phyloP scores from a whole-genome alignment of 2,329 filamentous ascomycete species.

The Zalaria sp. region DNA sequence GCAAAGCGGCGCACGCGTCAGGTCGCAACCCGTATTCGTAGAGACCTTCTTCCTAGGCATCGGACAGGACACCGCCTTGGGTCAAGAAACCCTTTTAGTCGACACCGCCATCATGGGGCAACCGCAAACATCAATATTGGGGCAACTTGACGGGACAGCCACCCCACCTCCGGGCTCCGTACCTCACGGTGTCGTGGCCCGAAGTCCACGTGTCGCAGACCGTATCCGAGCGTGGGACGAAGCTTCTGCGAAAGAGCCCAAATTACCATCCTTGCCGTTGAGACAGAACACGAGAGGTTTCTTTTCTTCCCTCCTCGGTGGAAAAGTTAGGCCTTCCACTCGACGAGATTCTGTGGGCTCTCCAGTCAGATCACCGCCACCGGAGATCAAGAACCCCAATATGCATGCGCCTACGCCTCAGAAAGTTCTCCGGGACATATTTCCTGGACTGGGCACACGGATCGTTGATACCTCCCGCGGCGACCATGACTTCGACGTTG shows the following conservation, averaged over 20 bases:
- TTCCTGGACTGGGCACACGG: neutral
- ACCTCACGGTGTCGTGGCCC: neutral
- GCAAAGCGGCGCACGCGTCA: neutral
- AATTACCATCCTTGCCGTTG: neutral
- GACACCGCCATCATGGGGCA: too few relatives aligned
- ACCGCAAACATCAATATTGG: neutral
- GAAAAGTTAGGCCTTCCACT: constrained; percentile 5
- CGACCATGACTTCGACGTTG: constrained; percentile 1
- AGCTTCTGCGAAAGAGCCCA: neutral
- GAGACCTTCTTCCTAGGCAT: neutral
- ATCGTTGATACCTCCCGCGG: neutral
- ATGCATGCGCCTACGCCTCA: neutral
- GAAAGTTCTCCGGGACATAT: neutral
- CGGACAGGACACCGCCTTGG: neutral
- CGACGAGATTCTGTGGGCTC: constrained; percentile 3
- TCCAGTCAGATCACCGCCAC: constrained; percentile 6
- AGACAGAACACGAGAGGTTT: neutral
- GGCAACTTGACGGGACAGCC: neutral
- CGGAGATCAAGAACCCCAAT: constrained; percentile 1
- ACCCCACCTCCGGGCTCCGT: too few relatives aligned
- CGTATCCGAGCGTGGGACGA: too few relatives aligned
- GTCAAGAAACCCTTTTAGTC: neutral
- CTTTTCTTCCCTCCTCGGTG: neutral
- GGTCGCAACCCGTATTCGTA: neutral
- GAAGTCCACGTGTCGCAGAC: neutral